These are phyloP conservation scores for Lepidium sativum DNA, from an alignment of 345 rosid species.

Conservation along the genomic window DNA sequence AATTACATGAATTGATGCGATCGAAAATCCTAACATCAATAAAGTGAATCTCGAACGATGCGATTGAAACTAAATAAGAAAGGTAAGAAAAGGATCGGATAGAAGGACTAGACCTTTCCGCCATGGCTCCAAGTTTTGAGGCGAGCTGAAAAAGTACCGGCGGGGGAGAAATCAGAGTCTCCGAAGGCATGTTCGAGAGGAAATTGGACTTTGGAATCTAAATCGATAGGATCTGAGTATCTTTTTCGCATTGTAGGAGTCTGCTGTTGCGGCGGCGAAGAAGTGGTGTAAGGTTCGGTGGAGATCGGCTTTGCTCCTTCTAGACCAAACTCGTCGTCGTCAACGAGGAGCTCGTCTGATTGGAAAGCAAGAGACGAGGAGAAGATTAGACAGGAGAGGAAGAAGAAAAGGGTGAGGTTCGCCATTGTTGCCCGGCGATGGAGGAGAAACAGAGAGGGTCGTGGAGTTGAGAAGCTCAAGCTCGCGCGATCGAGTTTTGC, in stretches of 20 bases:
- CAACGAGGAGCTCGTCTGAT: constrained; percentile 78
- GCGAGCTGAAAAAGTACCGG: constrained; percentile 91
- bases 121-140: constrained; percentile 81
- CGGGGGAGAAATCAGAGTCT: constrained; percentile 67
- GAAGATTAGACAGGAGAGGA: constrained; percentile 14
- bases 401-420: constrained; percentile 22
- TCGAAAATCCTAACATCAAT: background rate
- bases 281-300: constrained; percentile 30
- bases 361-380: constrained; percentile 41
- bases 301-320: constrained; percentile 43
- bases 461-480: background rate
- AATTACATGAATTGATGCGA: background rate
- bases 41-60: background rate
- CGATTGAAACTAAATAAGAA: background rate
- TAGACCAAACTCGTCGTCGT: constrained; percentile 79
- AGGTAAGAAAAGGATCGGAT: background rate
- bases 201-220: constrained; percentile 92
- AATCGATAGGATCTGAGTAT: constrained; percentile 58
- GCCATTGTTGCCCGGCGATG: background rate
- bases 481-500: background rate
- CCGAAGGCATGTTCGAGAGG: constrained; percentile 89
- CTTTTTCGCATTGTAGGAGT: constrained; percentile 39
- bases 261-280: constrained; percentile 3
- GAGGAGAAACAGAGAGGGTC: background rate
- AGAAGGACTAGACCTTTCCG: constrained; percentile 43